Conservation (phyloP, 768 basidiomycete species). For the Panellus pusillus region DNA sequence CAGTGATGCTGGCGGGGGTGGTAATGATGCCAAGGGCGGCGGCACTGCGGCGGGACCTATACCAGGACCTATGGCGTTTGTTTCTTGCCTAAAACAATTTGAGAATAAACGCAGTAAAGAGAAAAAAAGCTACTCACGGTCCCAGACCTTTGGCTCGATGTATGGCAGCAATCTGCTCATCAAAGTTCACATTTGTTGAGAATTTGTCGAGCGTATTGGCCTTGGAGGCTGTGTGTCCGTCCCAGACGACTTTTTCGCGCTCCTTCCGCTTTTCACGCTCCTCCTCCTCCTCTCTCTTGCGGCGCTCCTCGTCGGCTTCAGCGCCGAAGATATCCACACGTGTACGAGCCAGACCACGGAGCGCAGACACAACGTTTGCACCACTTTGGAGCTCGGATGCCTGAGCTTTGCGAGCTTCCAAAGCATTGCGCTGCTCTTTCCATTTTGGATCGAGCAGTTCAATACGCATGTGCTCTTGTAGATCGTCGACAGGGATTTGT, state of each 20-base stretch:
- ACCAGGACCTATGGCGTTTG: conserved; percentile 81
- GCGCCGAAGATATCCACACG: conserved; percentile 98
- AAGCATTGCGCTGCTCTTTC: conserved; percentile 90
- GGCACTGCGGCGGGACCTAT: conserved; percentile 82
- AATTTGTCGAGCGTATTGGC: conserved; percentile 90
- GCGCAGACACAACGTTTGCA: conserved; percentile 91
- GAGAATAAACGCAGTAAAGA: conserved; percentile 4
- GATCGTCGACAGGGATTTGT: conserved; percentile 91
- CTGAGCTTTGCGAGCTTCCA: conserved; percentile 89
- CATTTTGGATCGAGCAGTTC: conserved; percentile 96
- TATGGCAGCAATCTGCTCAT: conserved; percentile 97
- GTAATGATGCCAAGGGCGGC: conserved; percentile 62
- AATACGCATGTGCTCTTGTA: conserved; percentile 98
- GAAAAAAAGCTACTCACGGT: conserved; percentile 53
- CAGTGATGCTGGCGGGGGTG: conserved; percentile 69
- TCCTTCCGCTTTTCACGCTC: conserved; percentile 81
- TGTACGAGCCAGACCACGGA: conserved; percentile 90
- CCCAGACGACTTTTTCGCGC: conserved; percentile 96
- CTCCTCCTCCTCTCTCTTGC: conserved; percentile 85
- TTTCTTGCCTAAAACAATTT: conserved; percentile 55
- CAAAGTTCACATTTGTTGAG: conserved; percentile 90
- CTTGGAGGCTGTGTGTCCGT: conserved; percentile 96
- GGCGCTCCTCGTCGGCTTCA: conserved; percentile 87
- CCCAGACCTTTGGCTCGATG: conserved; percentile 91
- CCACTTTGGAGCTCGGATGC: conserved; percentile 86